Evolutionary conservation across 1,139 yeast genomes (phyloP), one percentile per base, ranked within the genome.

Genomic region (Protomyces gravidus): DNA sequence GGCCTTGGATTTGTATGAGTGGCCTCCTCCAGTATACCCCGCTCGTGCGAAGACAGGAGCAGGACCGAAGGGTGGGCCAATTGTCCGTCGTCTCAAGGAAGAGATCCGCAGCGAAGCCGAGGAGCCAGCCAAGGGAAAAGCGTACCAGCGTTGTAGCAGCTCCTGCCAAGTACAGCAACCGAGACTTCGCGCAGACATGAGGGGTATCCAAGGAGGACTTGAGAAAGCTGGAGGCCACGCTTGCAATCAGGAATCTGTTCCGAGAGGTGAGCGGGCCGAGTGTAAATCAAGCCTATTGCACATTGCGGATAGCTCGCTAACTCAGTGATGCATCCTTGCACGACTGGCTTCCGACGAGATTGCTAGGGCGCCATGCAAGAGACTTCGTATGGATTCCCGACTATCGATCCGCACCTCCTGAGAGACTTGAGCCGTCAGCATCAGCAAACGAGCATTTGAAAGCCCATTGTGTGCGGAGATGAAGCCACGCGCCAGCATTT

Each of bases 401-500:
- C 42, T n/a, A 13, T 28, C 1, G 42, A 23, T 15, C 42, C 42
- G 23, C 42, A 36, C 17, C 42, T n/a, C 42, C 42, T 36, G 42
- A 17, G 42, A 36, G 19, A n/a, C 19, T 23, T 36, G 42, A 36
- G 42, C 42, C 21, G 17, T n/a, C 42, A 17, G 9, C 21, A n/a
- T 17, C n/a, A 5, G 21, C 17, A 36, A 23, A 36, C 23, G 9
- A 36, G 42, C 42, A 36, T n/a, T 36, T 2, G 36, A 30, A 30
- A 30, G 36, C 36, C n/a, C n/a, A 13, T 30, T 30, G 11, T 30
- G 36, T 13, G 36, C 36, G 7, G 21, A 17, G 42, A 17, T 36
- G 42, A 36, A 36, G 42, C 42, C 42, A n/a, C 42, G 42, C 42
- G 42, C 42, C 42, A 36, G 42, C 42, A 36, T 23, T n/a, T 36